Base-by-base conservation (phyloP, 192 early-diverging fungal species). In the Geranomyces michiganensis region DNA sequence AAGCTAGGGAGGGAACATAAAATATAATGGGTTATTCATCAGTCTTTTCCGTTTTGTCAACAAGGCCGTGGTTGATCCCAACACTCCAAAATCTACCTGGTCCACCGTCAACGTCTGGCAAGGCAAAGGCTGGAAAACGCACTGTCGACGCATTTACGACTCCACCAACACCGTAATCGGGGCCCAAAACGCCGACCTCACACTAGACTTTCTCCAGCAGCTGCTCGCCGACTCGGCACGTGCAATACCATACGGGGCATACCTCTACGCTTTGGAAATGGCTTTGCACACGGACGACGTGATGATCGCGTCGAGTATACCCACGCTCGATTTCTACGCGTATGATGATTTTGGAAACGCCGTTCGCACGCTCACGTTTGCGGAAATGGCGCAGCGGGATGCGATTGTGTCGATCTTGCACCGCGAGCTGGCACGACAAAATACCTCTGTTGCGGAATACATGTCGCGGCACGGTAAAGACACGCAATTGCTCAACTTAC, bases 181-280 rank as follows among this genome's bases (percentile, higher is more conserved):
- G 5, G 36, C 36, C 3, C 36, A 41, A 41, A 41, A 41, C 36
- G 36, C 36, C 5, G 36, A 41, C 36, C 36, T 41, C 3, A 41
- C 36, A 7, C 36, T 41, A 3, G 36, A 41, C 17, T 47, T 56
- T 14, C 10, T 51, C 24, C 67, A 51, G 26, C 67, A 14, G 21
- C 24, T 56, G 48, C 67, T 9, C 26, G 32, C 47, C 32, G 43
- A 21, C 33, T 32, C 62, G 8, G 58, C 22, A 29, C 69, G 29
- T 63, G 62, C 69, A 45, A 71, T 29, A 30, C 24, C 19, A 7
- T 31, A 22, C 36, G 36, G 10, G 5, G 36, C 36, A 41, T 41
- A 41, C 36, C 45, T 71, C n/a, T 70, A 70, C 44, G 69, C 69
- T n/a, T 24, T 71, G 24, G 58, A 62, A 26, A 15, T 62, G 32